phyloP scores from a whole-genome alignment of 1,284 basidiomycete species.

The Sporisorium exsertum region DNA sequence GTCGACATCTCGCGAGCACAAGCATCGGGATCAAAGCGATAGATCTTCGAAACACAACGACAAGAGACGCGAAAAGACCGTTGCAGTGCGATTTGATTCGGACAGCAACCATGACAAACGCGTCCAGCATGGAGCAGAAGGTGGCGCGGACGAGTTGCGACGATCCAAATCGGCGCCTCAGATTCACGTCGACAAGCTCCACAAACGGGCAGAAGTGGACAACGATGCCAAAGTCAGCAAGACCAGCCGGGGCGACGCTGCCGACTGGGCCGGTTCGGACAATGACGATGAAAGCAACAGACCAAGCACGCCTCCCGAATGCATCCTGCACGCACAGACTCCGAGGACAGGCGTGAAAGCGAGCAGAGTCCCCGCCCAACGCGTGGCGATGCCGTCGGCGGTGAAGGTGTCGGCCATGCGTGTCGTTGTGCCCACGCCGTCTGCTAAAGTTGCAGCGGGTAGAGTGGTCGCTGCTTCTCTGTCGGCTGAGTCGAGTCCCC shows the following conservation, averaged over 20 bases:
- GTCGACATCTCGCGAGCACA: slow-evolving; percentile 13
- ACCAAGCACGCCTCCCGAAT: slow-evolving; percentile 21
- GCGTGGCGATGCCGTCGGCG: slow-evolving; percentile 22
- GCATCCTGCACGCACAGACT: slow-evolving; percentile 21
- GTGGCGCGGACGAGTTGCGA: slow-evolving; percentile 3
- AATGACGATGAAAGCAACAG: slow-evolving; percentile 7
- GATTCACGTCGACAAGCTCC: slow-evolving; percentile 16
- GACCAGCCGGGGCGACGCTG: neutral
- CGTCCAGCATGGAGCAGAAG: neutral
- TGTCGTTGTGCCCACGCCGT: slow-evolving; percentile 31
- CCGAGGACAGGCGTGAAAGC: slow-evolving; percentile 36
- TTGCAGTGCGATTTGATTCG: slow-evolving; percentile 35
- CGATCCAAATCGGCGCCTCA: slow-evolving; percentile 32
- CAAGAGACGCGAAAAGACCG: slow-evolving; percentile 39
- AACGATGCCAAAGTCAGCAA: neutral
- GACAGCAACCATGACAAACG: neutral
- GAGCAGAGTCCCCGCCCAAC: slow-evolving; percentile 37
- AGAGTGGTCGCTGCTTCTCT: neutral
- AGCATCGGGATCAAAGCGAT: slow-evolving; percentile 16
- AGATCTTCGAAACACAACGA: slow-evolving; percentile 22
- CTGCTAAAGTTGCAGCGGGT: slow-evolving; percentile 27
- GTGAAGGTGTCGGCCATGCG: slow-evolving; percentile 37
- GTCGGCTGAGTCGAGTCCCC: slow-evolving; percentile 21
- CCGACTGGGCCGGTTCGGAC: slow-evolving; percentile 2
- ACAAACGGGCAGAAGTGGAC: neutral